phyloP scores from a whole-genome alignment of 2,329 filamentous ascomycete genomes.

The Pseudocercospora fuligena region DNA sequence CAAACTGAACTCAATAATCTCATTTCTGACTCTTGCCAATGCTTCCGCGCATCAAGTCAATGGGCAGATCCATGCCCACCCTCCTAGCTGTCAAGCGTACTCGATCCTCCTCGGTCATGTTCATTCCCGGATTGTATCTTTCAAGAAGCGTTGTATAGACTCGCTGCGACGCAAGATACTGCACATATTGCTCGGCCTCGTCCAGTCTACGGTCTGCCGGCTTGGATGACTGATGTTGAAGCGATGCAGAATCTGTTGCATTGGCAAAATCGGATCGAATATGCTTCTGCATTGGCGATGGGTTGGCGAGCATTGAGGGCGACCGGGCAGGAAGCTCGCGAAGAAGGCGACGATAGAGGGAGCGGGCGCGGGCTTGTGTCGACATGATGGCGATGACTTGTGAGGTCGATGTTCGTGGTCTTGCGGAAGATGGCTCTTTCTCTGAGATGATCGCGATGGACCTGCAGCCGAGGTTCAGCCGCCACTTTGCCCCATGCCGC shows the following conservation, averaged over 20 bases:
- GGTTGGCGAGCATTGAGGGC: slow-evolving; percentile 55
- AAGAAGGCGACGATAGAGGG: slow-evolving; percentile 85
- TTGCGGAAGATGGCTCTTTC: background rate
- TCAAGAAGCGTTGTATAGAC: slow-evolving; percentile 81
- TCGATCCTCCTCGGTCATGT: slow-evolving; percentile 82
- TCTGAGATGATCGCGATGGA: background rate
- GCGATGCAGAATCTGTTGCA: slow-evolving; percentile 44
- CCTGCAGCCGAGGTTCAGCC: background rate
- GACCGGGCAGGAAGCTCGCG: slow-evolving; percentile 82
- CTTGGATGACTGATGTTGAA: slow-evolving; percentile 34
- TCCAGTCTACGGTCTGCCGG: slow-evolving; percentile 40
- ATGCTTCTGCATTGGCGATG: slow-evolving; percentile 71
- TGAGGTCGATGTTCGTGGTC: background rate
- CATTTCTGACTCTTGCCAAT: slow-evolving; percentile 8
- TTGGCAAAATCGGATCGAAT: slow-evolving; percentile 67
- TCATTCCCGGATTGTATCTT: slow-evolving; percentile 91
- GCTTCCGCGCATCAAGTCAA: slow-evolving; percentile 48
- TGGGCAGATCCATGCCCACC: slow-evolving; percentile 87
- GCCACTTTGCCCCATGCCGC: too few relatives aligned
- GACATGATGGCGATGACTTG: slow-evolving; percentile 38
- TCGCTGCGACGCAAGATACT: slow-evolving; percentile 84
- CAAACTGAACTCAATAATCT: background rate
- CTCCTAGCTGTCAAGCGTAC: slow-evolving; percentile 81
- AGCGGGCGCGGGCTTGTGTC: slow-evolving; percentile 60
- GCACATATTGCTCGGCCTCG: slow-evolving; percentile 77